Conservation (phyloP, 139 green algal genomes). For the Chlorella sp. region DNA sequence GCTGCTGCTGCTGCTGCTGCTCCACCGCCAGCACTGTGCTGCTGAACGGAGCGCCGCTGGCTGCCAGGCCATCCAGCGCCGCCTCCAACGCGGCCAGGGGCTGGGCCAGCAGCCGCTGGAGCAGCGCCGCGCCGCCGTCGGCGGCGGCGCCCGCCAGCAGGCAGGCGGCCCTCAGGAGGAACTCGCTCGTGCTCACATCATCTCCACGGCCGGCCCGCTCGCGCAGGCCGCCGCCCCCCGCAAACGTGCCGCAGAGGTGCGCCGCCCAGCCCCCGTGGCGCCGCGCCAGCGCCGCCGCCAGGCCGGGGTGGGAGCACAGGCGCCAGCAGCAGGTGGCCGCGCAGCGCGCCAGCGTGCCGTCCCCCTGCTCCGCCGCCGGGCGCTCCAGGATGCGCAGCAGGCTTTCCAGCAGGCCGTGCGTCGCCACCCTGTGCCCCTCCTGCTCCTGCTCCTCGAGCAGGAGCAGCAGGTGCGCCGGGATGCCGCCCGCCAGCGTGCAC, state of each 20-base stretch:
- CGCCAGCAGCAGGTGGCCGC: conserved; percentile 55
- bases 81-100: too few species aligned
- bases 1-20: too few species aligned
- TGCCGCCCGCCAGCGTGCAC: conserved; percentile 60
- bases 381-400: conserved; percentile 35
- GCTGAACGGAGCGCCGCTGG: neutral
- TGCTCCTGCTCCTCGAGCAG: conserved; percentile 10
- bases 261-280: conserved; percentile 11
- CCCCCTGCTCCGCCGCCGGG: conserved; percentile 13
- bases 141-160: conserved; percentile 20
- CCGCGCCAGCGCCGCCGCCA: conserved; percentile 38
- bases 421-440: too few species aligned
- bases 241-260: neutral
- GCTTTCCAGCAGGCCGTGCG: neutral
- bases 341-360: conserved; percentile 62
- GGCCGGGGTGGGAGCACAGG: conserved; percentile 25
- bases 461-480: conserved; percentile 44
- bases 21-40: too few species aligned
- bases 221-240: neutral
- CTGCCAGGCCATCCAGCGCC: neutral
- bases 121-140: neutral
- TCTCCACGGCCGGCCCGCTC: conserved; percentile 24
- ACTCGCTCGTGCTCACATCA: conserved; percentile 45
- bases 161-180: conserved; percentile 40
- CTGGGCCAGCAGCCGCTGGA: neutral